Evolutionary conservation across 495 filamentous ascomycete genomes (phyloP).

Genomic region (Penicillium herquei): DNA sequence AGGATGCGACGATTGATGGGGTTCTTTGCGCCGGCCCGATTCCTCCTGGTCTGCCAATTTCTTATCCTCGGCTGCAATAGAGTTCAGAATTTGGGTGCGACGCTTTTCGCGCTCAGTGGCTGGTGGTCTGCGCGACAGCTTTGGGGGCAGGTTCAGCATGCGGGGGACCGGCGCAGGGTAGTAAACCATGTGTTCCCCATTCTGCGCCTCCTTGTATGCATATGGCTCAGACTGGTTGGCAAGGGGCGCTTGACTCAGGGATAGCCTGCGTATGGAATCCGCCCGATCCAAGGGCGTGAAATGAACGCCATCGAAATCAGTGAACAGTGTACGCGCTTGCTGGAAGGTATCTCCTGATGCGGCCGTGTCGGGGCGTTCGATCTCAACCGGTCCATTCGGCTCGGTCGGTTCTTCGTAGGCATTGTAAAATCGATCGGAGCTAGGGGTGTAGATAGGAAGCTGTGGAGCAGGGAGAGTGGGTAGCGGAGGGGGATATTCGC

Average conservation of each 20-base stretch:
- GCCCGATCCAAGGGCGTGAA: slow-evolving; percentile 51
- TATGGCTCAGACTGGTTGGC: slow-evolving; percentile 46
- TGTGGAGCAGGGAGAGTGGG: slow-evolving; percentile 27
- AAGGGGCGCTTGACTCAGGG: slow-evolving; percentile 40
- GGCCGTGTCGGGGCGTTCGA: slow-evolving; percentile 44
- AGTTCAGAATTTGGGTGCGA: slow-evolving; percentile 59
- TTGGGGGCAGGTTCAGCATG: slow-evolving; percentile 88
- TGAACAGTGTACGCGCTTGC: slow-evolving; percentile 70
- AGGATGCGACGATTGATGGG: slow-evolving; percentile 56
- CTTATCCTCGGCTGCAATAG: slow-evolving; percentile 47
- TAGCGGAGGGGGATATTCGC: slow-evolving; percentile 11
- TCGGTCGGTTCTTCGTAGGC: slow-evolving; percentile 17
- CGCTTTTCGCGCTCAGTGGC: slow-evolving; percentile 63
- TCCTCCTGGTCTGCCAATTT: slow-evolving; percentile 41
- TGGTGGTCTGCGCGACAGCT: slow-evolving; percentile 74
- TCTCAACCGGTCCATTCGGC: slow-evolving; percentile 12
- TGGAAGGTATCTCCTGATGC: slow-evolving; percentile 69
- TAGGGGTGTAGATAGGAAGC: slow-evolving; percentile 23
- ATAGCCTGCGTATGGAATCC: slow-evolving; percentile 32
- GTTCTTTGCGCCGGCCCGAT: slow-evolving; percentile 24
- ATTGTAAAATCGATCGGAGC: slow-evolving; percentile 17
- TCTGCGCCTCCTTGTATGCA: slow-evolving; percentile 61
- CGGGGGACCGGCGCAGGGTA: slow-evolving; percentile 94
- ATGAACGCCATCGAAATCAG: slow-evolving; percentile 93
- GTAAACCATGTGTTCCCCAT: slow-evolving; percentile 78